These are phyloP conservation scores for Picea abies DNA, from an alignment of 83 land plant genomes.

Conservation along the genomic window DNA sequence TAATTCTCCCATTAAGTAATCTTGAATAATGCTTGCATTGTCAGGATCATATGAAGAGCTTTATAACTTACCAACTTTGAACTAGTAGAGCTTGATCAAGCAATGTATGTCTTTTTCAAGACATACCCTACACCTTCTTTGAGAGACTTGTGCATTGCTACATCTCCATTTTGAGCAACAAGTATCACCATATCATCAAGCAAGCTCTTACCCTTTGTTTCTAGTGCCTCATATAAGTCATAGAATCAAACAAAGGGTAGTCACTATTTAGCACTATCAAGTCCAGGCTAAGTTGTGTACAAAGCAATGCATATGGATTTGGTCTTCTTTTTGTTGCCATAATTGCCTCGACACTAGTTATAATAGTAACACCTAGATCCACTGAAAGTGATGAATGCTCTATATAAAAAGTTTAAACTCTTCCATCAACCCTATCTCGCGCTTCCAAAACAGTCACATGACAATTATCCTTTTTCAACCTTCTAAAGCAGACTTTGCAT, in stretches of 20 bases:
- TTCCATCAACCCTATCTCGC: no score
- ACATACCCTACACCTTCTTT: conserved; percentile 89
- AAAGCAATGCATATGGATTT: conserved; percentile 86
- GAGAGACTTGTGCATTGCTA: conserved; percentile 71
- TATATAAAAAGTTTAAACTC: no score
- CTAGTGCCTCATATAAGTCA: conserved; percentile 81
- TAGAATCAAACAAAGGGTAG: conserved; percentile 88
- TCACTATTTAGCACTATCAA: conserved; percentile 84
- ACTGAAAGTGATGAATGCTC: no score
- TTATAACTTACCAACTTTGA: neutral
- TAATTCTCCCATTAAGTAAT: neutral
- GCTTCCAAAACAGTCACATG: no score
- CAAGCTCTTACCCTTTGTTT: conserved; percentile 86
- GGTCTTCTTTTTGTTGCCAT: conserved; percentile 85
- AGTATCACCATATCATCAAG: conserved; percentile 84
- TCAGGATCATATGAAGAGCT: no score
- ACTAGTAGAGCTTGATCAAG: neutral
- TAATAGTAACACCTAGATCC: no score
- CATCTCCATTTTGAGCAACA: conserved; percentile 84
- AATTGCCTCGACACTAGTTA: conserved; percentile 42
- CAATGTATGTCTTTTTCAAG: conserved; percentile 48
- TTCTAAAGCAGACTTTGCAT: neutral
- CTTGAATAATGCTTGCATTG: neutral
- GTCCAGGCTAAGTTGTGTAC: conserved; percentile 82
- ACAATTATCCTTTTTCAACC: no score